phyloP scores from a whole-genome alignment of 305 asterid species.

The Plantago lanceolata region DNA sequence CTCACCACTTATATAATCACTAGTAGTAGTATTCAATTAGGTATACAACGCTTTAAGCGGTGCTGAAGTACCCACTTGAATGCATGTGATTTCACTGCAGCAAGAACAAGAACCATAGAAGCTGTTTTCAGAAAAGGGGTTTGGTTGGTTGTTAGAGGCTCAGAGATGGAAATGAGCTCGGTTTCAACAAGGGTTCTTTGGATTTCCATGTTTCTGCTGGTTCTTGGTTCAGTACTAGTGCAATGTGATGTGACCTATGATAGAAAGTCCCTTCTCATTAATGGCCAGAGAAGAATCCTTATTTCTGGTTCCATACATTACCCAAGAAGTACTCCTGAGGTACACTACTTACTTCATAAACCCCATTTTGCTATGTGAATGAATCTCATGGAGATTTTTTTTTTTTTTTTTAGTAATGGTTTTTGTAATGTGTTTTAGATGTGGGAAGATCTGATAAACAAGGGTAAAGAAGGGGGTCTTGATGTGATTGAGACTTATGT shows the following conservation, averaged over 20 bases:
- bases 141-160: constrained; percentile 4
- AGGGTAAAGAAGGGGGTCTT: constrained; percentile 89
- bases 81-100: constrained; percentile 16
- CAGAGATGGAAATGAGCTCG: constrained; percentile 36
- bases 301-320: constrained; percentile 88
- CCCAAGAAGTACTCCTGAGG: constrained; percentile 96
- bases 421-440: constrained; percentile 38
- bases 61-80: background rate
- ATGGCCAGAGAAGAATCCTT: constrained; percentile 73
- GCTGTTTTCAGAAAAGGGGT: constrained; percentile 9
- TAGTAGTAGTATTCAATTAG: too few species aligned
- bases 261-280: constrained; percentile 58
- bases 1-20: too few species aligned
- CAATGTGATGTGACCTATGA: constrained; percentile 64
- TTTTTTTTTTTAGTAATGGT: background rate
- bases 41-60: too few species aligned
- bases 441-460: constrained; percentile 91
- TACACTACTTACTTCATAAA: constrained; percentile 15
- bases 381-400: constrained; percentile 18
- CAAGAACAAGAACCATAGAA: constrained; percentile 27
- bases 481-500: constrained; percentile 92
- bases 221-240: constrained; percentile 40
- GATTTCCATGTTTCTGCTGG: constrained; percentile 34
- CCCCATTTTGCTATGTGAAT: constrained; percentile 7
- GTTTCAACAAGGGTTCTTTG: constrained; percentile 46